Percentiles rank a stretch among this genome's conserved stretches.
These are phyloP conservation scores for Calamus simplicifolius DNA, from an alignment of 176 grass and related monocot genomes.

Conservation along the genomic window DNA sequence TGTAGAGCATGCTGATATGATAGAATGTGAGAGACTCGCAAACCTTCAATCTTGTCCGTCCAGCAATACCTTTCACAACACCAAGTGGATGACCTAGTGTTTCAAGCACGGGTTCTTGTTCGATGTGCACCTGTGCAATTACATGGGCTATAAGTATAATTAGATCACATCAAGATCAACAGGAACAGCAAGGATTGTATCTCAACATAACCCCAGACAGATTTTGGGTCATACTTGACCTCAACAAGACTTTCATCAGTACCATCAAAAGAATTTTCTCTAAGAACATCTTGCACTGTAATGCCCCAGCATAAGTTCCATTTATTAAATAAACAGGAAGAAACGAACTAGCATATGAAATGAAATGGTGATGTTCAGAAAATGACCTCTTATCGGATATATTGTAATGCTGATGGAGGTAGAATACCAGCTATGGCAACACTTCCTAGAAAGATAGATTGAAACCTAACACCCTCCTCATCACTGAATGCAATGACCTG, in stretches of 20 bases:
- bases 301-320: constrained; percentile 45
- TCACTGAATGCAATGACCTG: constrained; percentile 98
- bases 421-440: constrained; percentile 93
- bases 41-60: constrained; percentile 89
- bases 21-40: neutral
- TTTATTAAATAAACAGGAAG: constrained; percentile 19
- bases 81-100: constrained; percentile 76
- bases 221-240: constrained; percentile 49
- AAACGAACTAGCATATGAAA: constrained; percentile 10
- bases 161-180: too few relatives aligned
- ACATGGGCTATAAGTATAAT: neutral
- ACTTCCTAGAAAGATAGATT: constrained; percentile 94
- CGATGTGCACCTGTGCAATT: constrained; percentile 61
- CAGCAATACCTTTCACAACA: constrained; percentile 88
- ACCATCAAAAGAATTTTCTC: constrained; percentile 60
- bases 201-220: constrained; percentile 87
- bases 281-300: constrained; percentile 70
- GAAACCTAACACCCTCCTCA: constrained; percentile 91
- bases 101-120: constrained; percentile 94
- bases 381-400: constrained; percentile 91
- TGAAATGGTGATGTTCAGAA: constrained; percentile 24
- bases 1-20: too few relatives aligned
- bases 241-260: constrained; percentile 33
- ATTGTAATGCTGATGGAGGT: constrained; percentile 71
- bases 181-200: constrained; percentile 22